These are phyloP conservation scores for Xanthoceras sorbifolium DNA, from an alignment of 345 rosid genomes.

Conservation along the genomic window DNA sequence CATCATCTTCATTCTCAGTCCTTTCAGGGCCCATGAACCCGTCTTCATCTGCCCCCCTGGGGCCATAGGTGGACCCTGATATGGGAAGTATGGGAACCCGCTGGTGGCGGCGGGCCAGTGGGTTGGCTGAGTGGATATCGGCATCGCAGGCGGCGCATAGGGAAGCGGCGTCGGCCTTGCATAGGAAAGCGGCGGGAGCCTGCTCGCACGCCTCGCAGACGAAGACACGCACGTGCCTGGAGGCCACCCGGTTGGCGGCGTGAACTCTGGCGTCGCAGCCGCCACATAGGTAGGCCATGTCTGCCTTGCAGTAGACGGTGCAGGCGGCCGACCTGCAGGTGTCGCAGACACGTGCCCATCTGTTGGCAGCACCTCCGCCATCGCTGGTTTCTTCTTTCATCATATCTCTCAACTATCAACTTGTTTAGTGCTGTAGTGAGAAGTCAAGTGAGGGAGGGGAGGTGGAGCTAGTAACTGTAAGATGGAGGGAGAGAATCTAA, in stretches of 20 bases:
- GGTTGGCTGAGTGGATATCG: slow-evolving; percentile 90
- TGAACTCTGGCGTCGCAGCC: slow-evolving; percentile 73
- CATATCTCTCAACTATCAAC: slow-evolving; percentile 27
- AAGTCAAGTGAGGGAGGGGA: slow-evolving; percentile 17
- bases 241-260: slow-evolving; percentile 77
- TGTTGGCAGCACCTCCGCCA: slow-evolving; percentile 24
- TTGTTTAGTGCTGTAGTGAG: neutral
- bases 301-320: slow-evolving; percentile 83
- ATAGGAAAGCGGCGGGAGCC: slow-evolving; percentile 82
- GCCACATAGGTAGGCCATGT: slow-evolving; percentile 70
- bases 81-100: slow-evolving; percentile 74
- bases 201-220: slow-evolving; percentile 83
- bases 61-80: slow-evolving; percentile 36
- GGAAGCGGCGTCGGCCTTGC: slow-evolving; percentile 93
- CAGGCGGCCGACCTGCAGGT: slow-evolving; percentile 73
- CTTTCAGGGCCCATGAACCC: slow-evolving; percentile 32
- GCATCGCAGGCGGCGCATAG: slow-evolving; percentile 80
- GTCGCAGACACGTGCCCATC: slow-evolving; percentile 73
- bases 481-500: slow-evolving; percentile 41
- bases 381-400: slow-evolving; percentile 57
- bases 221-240: slow-evolving; percentile 85
- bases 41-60: slow-evolving; percentile 33
- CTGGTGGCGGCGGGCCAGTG: slow-evolving; percentile 86
- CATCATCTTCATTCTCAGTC: slow-evolving; percentile 40
- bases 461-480: slow-evolving; percentile 31